Conservation (phyloP, 805 yeast species). For the Phaffomyces antillensis region DNA sequence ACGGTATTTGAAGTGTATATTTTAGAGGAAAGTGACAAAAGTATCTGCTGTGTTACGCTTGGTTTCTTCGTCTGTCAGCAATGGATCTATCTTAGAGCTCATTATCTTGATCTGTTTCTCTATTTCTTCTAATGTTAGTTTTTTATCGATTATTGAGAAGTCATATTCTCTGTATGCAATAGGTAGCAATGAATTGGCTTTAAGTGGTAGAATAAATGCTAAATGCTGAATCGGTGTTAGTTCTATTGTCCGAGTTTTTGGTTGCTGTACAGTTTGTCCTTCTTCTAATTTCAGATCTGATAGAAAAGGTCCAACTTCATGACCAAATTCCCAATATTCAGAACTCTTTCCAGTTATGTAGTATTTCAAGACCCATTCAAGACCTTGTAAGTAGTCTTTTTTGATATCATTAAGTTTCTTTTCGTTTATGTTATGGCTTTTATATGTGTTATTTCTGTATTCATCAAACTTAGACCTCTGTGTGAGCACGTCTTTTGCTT, state of each 20-base stretch:
- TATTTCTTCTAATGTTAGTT: neutral
- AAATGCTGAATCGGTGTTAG: conserved; percentile 13
- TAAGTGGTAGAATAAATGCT: conserved; percentile 9
- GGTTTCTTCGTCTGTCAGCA: neutral
- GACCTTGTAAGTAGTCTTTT: conserved; percentile 75
- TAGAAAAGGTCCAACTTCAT: conserved; percentile 84
- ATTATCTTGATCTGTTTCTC: neutral
- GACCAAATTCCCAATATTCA: conserved; percentile 82
- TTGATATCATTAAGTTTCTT: conserved; percentile 43
- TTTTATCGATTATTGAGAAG: neutral
- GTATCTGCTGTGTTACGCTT: neutral
- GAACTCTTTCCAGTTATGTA: conserved; percentile 79
- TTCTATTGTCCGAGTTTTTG: conserved; percentile 42
- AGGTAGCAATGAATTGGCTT: conserved; percentile 8
- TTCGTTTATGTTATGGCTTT: conserved; percentile 49
- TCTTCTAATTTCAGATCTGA: conserved; percentile 71
- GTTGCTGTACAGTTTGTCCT: conserved; percentile 43
- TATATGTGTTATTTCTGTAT: conserved; percentile 76
- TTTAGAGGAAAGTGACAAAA: too few relatives aligned
- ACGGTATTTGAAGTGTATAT: too few relatives aligned
- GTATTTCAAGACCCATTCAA: conserved; percentile 90
- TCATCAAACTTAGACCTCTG: conserved; percentile 42
- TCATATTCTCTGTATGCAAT: conserved; percentile 3
- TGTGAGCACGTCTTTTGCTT: conserved; percentile 51
- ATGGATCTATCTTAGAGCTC: neutral